Base-by-base conservation (phyloP, 169 alveolate species). In the Plasmodium inui region DNA sequence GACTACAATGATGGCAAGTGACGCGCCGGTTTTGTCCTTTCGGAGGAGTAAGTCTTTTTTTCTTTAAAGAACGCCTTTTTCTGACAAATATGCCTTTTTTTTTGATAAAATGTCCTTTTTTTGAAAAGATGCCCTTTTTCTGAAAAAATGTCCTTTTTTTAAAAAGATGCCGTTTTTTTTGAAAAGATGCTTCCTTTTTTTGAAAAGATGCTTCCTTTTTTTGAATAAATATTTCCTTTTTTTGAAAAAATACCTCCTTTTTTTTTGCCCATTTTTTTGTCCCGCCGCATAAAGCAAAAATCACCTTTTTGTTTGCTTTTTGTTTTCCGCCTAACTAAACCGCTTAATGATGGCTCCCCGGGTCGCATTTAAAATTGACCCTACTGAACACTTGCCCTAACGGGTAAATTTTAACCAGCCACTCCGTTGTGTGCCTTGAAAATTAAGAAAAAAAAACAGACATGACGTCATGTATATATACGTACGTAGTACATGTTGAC, bases 1-100 rank as follows among this genome's bases (percentile, higher is more conserved):
- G 89, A 80, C 17, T 89, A 86, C 57, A 86, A 76, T 76, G 78
- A 50, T 9, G 44, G 67, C 44, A 57, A 37, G 37, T 83, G 30
- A 76, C 12, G 46, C 26, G 5, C 41, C 26, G 22, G 17, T 19
- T 10, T 55, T 82, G 34, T 82, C 12, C 19, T 14, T 55, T 55
- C 37, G 61, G 61, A 14, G n/a, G 7, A 37, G 44, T 37, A 50
- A 3, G 61, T 82, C 70, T 53, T 26, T 30, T 82, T 55, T 82
- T 82, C 22, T 37, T 30, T 32, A 74, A 32, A 32, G 14, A 0
- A 34, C 10, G 37, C 37, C 37, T 28, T 26, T 26, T 72, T 30
- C n/a, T 28, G 34, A 67, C 4, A 67, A 67, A 41, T 41, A 41
- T 6, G 50, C 50, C 61, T 14, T 50, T 50, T 72, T 30, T n/a